Evolutionary conservation across 2,329 filamentous ascomycete species (phyloP), one percentile per base, ranked within the genome.

Genomic region (Phaeomoniella chlamydospora): DNA sequence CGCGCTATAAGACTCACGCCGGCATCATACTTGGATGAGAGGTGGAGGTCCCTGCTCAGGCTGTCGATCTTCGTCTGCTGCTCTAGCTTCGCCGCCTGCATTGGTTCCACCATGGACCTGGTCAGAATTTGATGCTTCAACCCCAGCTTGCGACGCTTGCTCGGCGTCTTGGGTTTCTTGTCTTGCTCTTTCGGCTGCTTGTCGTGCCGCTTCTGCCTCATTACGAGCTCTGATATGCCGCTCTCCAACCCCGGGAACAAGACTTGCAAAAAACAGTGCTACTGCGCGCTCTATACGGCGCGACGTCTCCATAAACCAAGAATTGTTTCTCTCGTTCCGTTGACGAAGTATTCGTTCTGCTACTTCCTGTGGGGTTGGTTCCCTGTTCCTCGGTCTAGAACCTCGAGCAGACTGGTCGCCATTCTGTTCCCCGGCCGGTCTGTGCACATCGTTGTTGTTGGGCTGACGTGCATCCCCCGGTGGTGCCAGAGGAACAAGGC

Each of bases 161-260:
- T 39, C 39, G 15, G 33, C 37, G 33, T 34, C 36, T 15, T 29
- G 34, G 33, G n/a, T 29, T 36, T 44, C 43, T 34, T 46, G 38
- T 49, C 43, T 39, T 41, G 46, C 35, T 40, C 44, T 33, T 34
- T 37, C 37, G 40, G 41, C 36, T 40, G 38, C 31, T 41, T 41
- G 31, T 44, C 44, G 37, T 41, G 55, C 54, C 38, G 58, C 58
- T 42, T 67, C 61, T 12, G 67, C 60, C 36, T 67, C 65, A 44
- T 70, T 65, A 39, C 68, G 60, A 16, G 68, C 72, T 42, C 64
- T 58, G 11, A 77, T 68, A 49, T 74, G 70, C 5, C 70, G 58
- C 49, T 78, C 74, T 1, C 74, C 73, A 16, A 78, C 61, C 1
- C 74, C 74, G 1, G 74, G 74, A 49, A 74, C 67, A 34, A 78